Evolutionary conservation across 495 filamentous ascomycete genomes (phyloP).

Genomic region (Xylaria nigripes): DNA sequence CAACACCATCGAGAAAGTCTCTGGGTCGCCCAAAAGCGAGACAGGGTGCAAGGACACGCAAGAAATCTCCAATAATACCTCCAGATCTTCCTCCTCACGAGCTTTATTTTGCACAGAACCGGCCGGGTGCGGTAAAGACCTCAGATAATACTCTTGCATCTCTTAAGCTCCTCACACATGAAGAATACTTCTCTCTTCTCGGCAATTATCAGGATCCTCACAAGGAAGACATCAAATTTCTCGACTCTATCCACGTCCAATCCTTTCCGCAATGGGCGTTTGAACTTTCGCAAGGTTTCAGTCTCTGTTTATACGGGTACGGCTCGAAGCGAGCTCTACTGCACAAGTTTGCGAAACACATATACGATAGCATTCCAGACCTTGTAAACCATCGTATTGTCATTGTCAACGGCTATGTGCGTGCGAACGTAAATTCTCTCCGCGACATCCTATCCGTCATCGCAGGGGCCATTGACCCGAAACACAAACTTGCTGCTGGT

Average conservation of each 20-base stretch:
- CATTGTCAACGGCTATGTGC: constrained; percentile 79
- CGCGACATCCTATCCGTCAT: constrained; percentile 73
- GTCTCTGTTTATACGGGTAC: constrained; percentile 84
- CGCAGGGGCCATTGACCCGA: constrained; percentile 53
- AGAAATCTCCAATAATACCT: constrained; percentile 71
- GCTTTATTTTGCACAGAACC: constrained; percentile 88
- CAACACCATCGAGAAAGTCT: constrained; percentile 26
- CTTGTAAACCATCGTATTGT: constrained; percentile 53
- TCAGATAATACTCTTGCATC: constrained; percentile 79
- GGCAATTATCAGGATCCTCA: constrained; percentile 64
- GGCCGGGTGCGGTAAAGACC: constrained; percentile 68
- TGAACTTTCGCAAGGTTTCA: constrained; percentile 83
- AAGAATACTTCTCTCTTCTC: constrained; percentile 76
- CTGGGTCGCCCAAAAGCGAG: constrained; percentile 32
- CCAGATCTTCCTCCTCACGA: constrained; percentile 76
- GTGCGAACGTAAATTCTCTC: constrained; percentile 54
- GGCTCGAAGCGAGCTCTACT: constrained; percentile 77
- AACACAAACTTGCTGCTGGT: constrained; percentile 34
- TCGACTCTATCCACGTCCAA: constrained; percentile 66
- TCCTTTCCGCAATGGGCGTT: constrained; percentile 90
- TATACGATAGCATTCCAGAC: constrained; percentile 43
- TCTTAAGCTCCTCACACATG: constrained; percentile 69
- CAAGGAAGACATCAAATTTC: constrained; percentile 56
- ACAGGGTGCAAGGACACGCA: constrained; percentile 38
- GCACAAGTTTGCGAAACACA: constrained; percentile 65